phyloP scores from a whole-genome alignment of 108 stramenopile genomes.

The Cyclotella cryptica region DNA sequence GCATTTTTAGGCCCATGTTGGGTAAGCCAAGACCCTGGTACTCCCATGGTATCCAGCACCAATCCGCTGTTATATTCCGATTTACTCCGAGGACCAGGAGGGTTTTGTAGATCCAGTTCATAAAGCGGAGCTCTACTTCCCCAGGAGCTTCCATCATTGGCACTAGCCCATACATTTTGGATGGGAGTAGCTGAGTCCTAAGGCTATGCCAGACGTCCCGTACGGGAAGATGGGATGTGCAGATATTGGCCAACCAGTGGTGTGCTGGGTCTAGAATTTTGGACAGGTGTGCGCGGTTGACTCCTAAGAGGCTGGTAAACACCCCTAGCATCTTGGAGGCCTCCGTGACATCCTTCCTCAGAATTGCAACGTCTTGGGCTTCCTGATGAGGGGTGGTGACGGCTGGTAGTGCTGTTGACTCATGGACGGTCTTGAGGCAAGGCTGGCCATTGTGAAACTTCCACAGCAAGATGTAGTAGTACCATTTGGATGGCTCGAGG shows the following conservation, averaged over 20 bases:
- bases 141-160: not conserved
- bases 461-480: not conserved
- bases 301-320: no score
- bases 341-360: no score
- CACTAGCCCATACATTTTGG: constrained; percentile 7
- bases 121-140: not conserved
- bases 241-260: not conserved
- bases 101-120: not conserved
- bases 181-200: not conserved
- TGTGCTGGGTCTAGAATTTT: no score
- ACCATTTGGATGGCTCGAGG: constrained; percentile 11
- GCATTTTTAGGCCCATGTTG: not conserved
- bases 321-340: no score
- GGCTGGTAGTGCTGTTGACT: not conserved
- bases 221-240: not conserved
- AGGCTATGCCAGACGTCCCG: not conserved
- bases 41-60: not conserved
- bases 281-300: no score
- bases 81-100: constrained; percentile 4
- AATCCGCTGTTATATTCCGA: no score
- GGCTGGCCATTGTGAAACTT: not conserved
- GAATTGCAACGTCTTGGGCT: no score
- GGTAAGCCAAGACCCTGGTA: constrained; percentile 20
- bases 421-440: not conserved
- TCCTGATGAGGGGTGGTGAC: not conserved